Percentiles rank a stretch among this genome's conserved stretches.
Evolutionary conservation across 2,329 filamentous ascomycete species (phyloP).

Genomic region (Coleophoma cylindrospora): DNA sequence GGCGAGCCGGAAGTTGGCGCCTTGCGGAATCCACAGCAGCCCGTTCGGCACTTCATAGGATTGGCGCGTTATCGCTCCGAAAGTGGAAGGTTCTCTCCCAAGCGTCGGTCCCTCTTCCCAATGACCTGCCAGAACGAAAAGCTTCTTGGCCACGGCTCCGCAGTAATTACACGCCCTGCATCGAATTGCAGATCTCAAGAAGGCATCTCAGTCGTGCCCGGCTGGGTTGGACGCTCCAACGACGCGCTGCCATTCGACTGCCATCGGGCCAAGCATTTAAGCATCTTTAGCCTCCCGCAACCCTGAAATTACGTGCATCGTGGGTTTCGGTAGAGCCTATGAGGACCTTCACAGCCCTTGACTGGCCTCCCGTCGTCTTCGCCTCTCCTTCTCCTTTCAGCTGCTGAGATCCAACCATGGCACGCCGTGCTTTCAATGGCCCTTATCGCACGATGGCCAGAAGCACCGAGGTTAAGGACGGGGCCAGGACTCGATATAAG

Average conservation of each 20-base stretch:
- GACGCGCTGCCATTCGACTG: slow-evolving; percentile 11
- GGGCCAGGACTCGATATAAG: not conserved
- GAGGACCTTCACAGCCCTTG: not conserved
- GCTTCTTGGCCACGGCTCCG: too few relatives aligned
- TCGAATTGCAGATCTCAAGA: slow-evolving; percentile 5
- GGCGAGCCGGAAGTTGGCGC: not conserved
- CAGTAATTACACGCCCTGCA: slow-evolving; percentile 3
- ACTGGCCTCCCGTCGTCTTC: not conserved
- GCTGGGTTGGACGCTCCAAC: slow-evolving; percentile 1
- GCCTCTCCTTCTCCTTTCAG: not conserved
- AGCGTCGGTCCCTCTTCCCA: not conserved
- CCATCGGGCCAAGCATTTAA: slow-evolving; percentile 5
- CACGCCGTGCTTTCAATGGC: not conserved
- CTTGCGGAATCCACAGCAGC: not conserved
- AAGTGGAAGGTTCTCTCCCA: not conserved
- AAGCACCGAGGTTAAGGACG: not conserved
- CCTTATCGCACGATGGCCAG: not conserved
- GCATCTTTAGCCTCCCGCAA: not conserved
- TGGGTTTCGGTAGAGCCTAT: not conserved
- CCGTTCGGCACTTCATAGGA: not conserved
- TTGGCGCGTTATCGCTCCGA: not conserved
- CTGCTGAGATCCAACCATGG: not conserved
- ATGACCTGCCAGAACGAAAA: not conserved
- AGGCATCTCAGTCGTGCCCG: not conserved
- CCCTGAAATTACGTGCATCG: not conserved